Evolutionary conservation across 2,329 filamentous ascomycete genomes (phyloP), one percentile per base, ranked within the genome.

Genomic region (Lachnellula hyalina): DNA sequence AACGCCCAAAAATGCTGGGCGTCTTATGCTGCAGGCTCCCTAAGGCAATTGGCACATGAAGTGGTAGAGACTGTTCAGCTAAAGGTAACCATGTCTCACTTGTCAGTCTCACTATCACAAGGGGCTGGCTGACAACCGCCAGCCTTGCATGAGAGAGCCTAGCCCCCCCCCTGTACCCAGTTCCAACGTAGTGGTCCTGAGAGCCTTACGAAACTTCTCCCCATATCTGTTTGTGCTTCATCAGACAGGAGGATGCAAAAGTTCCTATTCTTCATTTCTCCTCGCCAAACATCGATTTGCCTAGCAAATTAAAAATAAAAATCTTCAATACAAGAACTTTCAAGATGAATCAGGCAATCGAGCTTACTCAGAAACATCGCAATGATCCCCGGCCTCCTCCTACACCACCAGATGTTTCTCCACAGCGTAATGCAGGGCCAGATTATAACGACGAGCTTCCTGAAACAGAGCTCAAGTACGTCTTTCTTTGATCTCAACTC

Each of bases 401-500:
- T 9, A 19, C 41, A 44, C 41, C 19, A 44, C n/a, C n/a, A 21
- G 41, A 21, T 21, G 9, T 11, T 25, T 44, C 41, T 17, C 41
- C 19, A 7, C 19, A 6, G 19, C 15, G 19, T 11, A 23, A 5
- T 25, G 23, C 41, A 14, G 15, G 6, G n/a, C 3, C 41, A 44
- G 19, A 19, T 11, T 44, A 44, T 25, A 23, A 40, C 5, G 47
- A 44, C 34, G 36, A 53, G 14, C 23, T 53, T 34, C 51, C 51
- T 4, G 44, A 53, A 49, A 53, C 51, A 25, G 51, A 49, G 12
- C 46, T 53, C 17, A 53, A 46, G 51, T 53, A 45, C n/a, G 49
- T 25, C 17, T 12, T 12, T 17, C 21, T 53, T 19, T 15, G 7
- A 2, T 19, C 21, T 23, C 25, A 17, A n/a, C 5, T n/a, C 25